Evolutionary conservation across 2,329 filamentous ascomycete genomes (phyloP).

Genomic region (Fusarium globosum): DNA sequence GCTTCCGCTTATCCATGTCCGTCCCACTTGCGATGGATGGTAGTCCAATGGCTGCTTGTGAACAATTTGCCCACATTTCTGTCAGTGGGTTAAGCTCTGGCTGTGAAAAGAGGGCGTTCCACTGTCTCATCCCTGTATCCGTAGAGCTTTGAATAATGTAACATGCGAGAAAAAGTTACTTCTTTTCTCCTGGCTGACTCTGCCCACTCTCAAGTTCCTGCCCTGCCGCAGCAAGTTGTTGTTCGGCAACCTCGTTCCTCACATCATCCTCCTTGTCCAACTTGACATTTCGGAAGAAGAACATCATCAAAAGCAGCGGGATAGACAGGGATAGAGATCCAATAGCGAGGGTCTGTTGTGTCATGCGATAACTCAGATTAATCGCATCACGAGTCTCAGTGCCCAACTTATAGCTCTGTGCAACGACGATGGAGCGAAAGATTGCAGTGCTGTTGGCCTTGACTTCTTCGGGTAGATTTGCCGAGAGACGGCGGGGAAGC

Average conservation of each 20-base stretch:
- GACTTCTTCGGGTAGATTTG: slow-evolving; percentile 31
- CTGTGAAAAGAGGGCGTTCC: no score
- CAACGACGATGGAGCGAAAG: slow-evolving; percentile 42
- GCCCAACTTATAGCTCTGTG: slow-evolving; percentile 24
- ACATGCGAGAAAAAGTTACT: no score
- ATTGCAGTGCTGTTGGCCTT: slow-evolving; percentile 31
- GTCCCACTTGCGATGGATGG: no score
- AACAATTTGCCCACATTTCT: no score
- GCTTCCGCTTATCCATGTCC: no score
- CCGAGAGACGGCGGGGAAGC: slow-evolving; percentile 34
- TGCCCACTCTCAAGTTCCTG: neutral
- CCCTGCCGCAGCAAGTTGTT: neutral
- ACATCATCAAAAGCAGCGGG: slow-evolving; percentile 27
- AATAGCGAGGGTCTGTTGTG: slow-evolving; percentile 35
- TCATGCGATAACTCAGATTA: slow-evolving; percentile 29
- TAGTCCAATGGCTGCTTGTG: no score
- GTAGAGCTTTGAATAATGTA: no score
- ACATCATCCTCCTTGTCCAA: slow-evolving; percentile 13
- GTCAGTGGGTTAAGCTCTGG: no score
- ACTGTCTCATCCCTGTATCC: no score
- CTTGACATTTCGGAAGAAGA: slow-evolving; percentile 32
- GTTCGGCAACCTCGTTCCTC: neutral
- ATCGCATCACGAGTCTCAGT: slow-evolving; percentile 23
- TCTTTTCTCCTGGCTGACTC: neutral
- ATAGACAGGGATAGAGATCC: slow-evolving; percentile 25